Evolutionary conservation across 805 yeast species (phyloP).

Genomic region (Yarrowia hollandica): DNA sequence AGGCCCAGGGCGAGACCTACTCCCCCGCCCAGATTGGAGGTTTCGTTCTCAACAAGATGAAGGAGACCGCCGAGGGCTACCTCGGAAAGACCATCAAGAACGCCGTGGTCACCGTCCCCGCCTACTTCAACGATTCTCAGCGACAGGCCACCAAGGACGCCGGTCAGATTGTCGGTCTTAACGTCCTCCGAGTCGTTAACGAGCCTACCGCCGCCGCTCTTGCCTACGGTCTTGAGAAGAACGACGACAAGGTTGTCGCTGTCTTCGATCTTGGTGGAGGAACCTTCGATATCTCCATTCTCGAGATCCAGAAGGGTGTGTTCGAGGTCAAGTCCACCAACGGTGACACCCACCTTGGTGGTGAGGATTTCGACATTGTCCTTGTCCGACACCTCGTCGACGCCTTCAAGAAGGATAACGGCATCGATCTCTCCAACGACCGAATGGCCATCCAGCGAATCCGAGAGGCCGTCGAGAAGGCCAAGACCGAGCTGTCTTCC

Average conservation of each 20-base stretch:
- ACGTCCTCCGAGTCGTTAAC: constrained; percentile 84
- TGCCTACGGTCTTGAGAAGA: constrained; percentile 91
- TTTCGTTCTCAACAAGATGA: constrained; percentile 90
- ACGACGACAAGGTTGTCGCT: constrained; percentile 81
- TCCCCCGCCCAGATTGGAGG: constrained; percentile 97
- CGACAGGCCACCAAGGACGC: constrained; percentile 96
- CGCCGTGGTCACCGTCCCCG: constrained; percentile 91
- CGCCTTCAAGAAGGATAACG: constrained; percentile 72
- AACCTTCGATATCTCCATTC: constrained; percentile 94
- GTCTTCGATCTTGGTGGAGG: constrained; percentile 99
- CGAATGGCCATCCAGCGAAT: constrained; percentile 81
- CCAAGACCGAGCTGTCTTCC: constrained; percentile 81
- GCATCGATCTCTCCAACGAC: constrained; percentile 63
- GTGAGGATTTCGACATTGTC: constrained; percentile 88
- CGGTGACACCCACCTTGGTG: constrained; percentile 93
- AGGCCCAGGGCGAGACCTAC: constrained; percentile 82
- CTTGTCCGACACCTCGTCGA: constrained; percentile 81
- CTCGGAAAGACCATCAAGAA: constrained; percentile 82
- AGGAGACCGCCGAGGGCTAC: constrained; percentile 94
- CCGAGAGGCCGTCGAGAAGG: constrained; percentile 86
- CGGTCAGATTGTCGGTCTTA: constrained; percentile 94
- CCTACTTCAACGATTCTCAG: constrained; percentile 87
- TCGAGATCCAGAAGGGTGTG: constrained; percentile 96
- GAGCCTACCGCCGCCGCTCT: constrained; percentile 94
- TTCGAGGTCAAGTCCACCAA: constrained; percentile 97